Percentiles rank a stretch among this genome's conserved stretches.
Evolutionary conservation across 345 rosid genomes (phyloP).

Genomic region (Iberis pinnata): DNA sequence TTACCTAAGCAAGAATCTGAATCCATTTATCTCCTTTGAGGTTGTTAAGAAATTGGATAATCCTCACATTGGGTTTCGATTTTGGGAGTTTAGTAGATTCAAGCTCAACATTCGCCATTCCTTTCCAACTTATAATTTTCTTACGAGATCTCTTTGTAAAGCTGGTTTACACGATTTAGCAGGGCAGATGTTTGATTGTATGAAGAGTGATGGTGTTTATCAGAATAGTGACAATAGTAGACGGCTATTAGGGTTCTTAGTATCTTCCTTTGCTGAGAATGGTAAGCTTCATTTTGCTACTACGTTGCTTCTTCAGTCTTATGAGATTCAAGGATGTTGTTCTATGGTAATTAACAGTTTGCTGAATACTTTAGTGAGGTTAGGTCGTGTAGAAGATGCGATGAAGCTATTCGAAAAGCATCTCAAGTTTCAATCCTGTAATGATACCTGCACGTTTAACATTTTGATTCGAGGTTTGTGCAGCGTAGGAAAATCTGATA

Average conservation of each 20-base stretch:
- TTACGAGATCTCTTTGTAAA: constrained; percentile 57
- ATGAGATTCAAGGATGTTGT: constrained; percentile 32
- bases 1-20: constrained; percentile 50
- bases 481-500: constrained; percentile 38
- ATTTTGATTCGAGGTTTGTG: constrained; percentile 71
- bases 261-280: constrained; percentile 39
- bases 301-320: constrained; percentile 45
- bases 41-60: constrained; percentile 51
- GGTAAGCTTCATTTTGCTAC: constrained; percentile 41
- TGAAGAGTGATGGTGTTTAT: constrained; percentile 67
- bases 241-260: constrained; percentile 42
- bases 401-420: constrained; percentile 42
- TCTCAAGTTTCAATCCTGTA: constrained; percentile 35
- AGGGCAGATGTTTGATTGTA: constrained; percentile 39
- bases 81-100: constrained; percentile 58
- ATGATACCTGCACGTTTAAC: constrained; percentile 67
- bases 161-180: constrained; percentile 51
- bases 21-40: constrained; percentile 52
- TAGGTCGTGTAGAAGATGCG: constrained; percentile 49
- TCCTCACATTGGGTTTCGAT: constrained; percentile 51
- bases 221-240: too few relatives aligned
- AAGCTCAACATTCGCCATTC: constrained; percentile 47
- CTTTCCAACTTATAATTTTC: constrained; percentile 48
- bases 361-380: constrained; percentile 50
- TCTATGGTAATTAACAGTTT: constrained; percentile 41